Evolutionary conservation across 345 rosid species (phyloP), one percentile per base, ranked within the genome.

Genomic region (Acer yangbiense): DNA sequence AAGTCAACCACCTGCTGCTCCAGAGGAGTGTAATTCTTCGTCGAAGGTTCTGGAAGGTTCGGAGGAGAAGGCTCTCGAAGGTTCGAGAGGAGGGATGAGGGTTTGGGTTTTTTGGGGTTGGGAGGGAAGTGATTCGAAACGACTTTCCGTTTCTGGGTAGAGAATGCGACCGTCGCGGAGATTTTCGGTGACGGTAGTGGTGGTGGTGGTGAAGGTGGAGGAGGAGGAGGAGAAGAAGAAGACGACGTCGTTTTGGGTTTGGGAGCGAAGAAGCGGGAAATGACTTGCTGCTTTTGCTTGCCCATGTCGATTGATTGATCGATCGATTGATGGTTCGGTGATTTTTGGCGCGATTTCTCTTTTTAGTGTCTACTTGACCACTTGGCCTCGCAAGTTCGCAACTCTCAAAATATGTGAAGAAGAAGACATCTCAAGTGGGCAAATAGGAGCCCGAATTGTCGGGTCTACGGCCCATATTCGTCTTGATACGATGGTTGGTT

Each of bases 181-280:
- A 95, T 82, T 83, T 87, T 93, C 68, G 87, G 87, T 11, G 89
- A 57, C 6, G 91, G 80, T 2, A 35, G 61, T 50, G 32, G 84
- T 63, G 77, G 10, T 13, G 82, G 72, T 1, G 80, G n/a, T 25
- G 82, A 44, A 1, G 84, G 63, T 7, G 87, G 69, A 0, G 76
- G 25, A 27, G 77, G 25, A 27, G 77, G 57, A 9, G 39, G 39
- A 35, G 39, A 4, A 35, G 35, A 0, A 3, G 39, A 35, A 35
- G 80, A 68, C 2, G 74, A 12, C 6, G 74, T 4, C 9, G 62
- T 25, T 80, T 88, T 89, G 73, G 95, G 78, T 83, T 92, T 92
- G 29, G 94, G 92, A 69, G 95, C 86, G 74, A 95, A 95, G 90
- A 95, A 95, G 82, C 95, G 93, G 68, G 98, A 95, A 78, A 95